These are phyloP conservation scores for Diplogelasinospora grovesii DNA, from an alignment of 495 filamentous ascomycete species.

Conservation along the genomic window DNA sequence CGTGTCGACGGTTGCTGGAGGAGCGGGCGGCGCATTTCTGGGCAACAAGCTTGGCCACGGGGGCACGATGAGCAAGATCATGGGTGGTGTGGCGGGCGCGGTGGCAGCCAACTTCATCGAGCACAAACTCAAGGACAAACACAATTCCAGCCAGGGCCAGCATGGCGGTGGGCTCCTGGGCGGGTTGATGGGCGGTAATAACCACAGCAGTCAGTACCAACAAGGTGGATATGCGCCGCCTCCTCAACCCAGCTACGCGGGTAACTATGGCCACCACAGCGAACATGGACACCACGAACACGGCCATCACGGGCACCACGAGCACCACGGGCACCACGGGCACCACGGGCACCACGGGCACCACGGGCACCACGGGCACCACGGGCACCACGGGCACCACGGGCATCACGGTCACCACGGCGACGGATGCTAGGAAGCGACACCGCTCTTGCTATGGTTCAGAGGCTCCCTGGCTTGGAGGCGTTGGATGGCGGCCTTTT, in stretches of 20 bases:
- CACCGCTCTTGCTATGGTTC: too few species aligned
- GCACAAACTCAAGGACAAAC: constrained; percentile 38
- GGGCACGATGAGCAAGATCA: constrained; percentile 40
- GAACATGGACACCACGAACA: constrained; percentile 16
- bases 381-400: too few species aligned
- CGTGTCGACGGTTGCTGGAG: constrained; percentile 48
- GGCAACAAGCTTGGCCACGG: constrained; percentile 24
- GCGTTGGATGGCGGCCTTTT: too few species aligned
- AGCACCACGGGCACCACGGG: too few species aligned
- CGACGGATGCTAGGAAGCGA: too few species aligned
- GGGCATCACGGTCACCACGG: too few species aligned
- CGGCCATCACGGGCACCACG: constrained; percentile 14
- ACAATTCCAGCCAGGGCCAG: background rate
- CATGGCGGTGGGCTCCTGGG: background rate
- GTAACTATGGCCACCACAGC: constrained; percentile 1
- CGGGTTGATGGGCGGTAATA: background rate
- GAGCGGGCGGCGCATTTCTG: constrained; percentile 45
- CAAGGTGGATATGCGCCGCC: background rate
- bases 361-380: too few species aligned
- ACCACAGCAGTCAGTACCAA: background rate
- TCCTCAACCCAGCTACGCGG: background rate
- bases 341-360: too few species aligned
- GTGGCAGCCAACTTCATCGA: constrained; percentile 50
- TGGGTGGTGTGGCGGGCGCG: constrained; percentile 47
- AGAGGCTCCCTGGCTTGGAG: too few species aligned